Percentiles rank a stretch among this genome's conserved stretches.
These are phyloP conservation scores for Trichophyton simii DNA, from an alignment of 2,329 filamentous ascomycete genomes.

Conservation along the genomic window DNA sequence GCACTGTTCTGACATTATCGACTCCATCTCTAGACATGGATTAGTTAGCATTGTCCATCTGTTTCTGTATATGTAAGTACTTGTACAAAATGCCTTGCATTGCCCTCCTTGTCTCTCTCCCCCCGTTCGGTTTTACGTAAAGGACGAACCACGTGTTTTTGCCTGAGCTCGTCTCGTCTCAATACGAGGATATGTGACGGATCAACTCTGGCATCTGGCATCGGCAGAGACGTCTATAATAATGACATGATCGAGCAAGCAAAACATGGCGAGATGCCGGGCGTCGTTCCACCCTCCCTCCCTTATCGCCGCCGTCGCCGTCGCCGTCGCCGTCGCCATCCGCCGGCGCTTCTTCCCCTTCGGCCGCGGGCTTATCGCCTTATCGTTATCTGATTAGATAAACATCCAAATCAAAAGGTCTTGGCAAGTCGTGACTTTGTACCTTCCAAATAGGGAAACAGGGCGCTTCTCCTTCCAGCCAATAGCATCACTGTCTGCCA, in stretches of 20 bases:
- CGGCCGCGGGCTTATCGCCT: not conserved
- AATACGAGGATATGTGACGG: not conserved
- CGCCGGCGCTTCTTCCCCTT: not conserved
- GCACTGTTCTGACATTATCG: not conserved
- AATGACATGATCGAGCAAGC: too few species aligned
- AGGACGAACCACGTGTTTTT: not conserved
- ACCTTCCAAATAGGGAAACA: not conserved
- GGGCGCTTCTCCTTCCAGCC: not conserved
- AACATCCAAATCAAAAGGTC: not conserved
- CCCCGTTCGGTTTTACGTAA: not conserved
- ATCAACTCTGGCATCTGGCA: not conserved
- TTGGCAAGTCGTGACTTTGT: not conserved
- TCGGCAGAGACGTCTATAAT: too few species aligned
- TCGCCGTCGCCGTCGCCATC: too few species aligned
- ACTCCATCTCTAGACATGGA: not conserved
- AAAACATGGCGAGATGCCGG: too few species aligned
- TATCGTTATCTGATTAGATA: constrained; percentile 4
- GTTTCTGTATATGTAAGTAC: too few species aligned
- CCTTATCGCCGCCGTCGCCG: too few species aligned
- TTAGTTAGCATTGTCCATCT: too few species aligned
- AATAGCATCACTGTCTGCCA: too few species aligned
- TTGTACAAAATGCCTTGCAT: too few species aligned
- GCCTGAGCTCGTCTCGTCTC: not conserved
- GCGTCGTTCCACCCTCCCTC: too few species aligned
- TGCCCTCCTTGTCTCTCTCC: too few species aligned